phyloP scores from a whole-genome alignment of 2,329 filamentous ascomycete genomes.

The Cytospora leucostoma region DNA sequence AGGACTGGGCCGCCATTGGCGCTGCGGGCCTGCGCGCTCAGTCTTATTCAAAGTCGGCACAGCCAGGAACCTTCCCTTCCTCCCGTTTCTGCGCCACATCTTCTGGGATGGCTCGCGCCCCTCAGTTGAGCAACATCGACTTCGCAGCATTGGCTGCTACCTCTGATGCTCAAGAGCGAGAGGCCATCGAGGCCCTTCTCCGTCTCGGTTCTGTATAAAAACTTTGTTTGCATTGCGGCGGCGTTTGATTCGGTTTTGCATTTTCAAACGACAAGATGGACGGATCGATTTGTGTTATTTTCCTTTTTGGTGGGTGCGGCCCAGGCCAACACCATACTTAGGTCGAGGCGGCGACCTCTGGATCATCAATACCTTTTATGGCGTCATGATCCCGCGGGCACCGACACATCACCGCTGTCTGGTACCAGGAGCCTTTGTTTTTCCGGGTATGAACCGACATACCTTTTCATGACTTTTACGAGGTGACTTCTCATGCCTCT shows the following conservation, averaged over 20 bases:
- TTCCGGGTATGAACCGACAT: constrained; percentile 10
- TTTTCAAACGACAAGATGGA: constrained; percentile 17
- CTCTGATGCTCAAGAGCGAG: constrained; percentile 73
- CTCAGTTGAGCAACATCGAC: constrained; percentile 53
- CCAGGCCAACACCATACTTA: constrained; percentile 8
- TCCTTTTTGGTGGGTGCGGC: constrained; percentile 4
- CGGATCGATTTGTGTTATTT: constrained; percentile 6
- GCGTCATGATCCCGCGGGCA: constrained; percentile 19
- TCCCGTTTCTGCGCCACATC: constrained; percentile 50
- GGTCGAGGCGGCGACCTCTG: constrained; percentile 29
- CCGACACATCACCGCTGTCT: constrained; percentile 22
- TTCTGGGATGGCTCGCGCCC: constrained; percentile 56
- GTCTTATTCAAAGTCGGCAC: constrained; percentile 61
- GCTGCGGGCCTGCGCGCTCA: constrained; percentile 77
- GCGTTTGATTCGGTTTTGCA: constrained; percentile 46
- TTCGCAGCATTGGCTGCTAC: constrained; percentile 53
- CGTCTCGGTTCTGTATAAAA: constrained; percentile 78
- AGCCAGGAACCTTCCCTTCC: constrained; percentile 52
- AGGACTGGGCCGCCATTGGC: constrained; percentile 91
- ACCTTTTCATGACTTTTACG: constrained; percentile 1
- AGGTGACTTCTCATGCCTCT: not conserved
- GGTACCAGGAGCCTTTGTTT: not conserved
- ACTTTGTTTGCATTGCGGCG: constrained; percentile 50
- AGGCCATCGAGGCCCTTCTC: constrained; percentile 78
- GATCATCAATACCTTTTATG: constrained; percentile 26